Conservation (phyloP, 2,329 filamentous ascomycete genomes). For the Fusarium avenaceum region DNA sequence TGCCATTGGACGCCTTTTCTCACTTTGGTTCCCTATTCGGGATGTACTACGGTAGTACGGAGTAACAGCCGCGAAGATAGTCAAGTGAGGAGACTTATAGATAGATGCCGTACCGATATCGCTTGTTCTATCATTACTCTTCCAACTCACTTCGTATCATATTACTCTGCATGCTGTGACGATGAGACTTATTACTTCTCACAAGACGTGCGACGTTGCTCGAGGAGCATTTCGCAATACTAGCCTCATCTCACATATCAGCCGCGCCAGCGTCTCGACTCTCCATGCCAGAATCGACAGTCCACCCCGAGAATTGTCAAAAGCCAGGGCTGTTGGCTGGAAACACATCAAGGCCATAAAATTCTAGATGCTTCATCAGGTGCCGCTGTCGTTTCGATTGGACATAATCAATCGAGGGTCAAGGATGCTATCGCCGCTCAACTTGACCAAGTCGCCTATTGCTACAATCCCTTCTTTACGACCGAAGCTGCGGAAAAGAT, state of each 20-base stretch:
- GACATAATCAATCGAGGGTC: constrained; percentile 28
- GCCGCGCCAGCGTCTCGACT: constrained; percentile 22
- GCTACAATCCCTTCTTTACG: constrained; percentile 36
- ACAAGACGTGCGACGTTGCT: neutral
- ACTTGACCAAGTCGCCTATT: constrained; percentile 28
- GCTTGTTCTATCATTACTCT: no score
- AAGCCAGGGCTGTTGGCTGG: constrained; percentile 29
- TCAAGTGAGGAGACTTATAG: constrained; percentile 5
- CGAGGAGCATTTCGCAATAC: neutral
- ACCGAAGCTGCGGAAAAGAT: constrained; percentile 32
- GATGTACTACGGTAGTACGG: neutral
- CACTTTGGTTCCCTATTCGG: constrained; percentile 13
- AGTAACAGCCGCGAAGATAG: neutral
- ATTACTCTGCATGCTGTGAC: accelerated
- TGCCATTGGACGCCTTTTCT: constrained; percentile 25
- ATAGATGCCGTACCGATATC: neutral
- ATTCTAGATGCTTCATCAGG: constrained; percentile 38
- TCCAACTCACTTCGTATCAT: neutral
- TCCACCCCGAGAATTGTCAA: constrained; percentile 31
- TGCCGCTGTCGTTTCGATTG: constrained; percentile 37
- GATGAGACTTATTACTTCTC: neutral
- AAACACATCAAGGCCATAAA: constrained; percentile 23
- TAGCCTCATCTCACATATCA: neutral
- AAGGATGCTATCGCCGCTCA: constrained; percentile 32
- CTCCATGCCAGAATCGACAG: constrained; percentile 37